These are phyloP conservation scores for Cicer bijugum DNA, from an alignment of 306 rosid species.

Conservation along the genomic window DNA sequence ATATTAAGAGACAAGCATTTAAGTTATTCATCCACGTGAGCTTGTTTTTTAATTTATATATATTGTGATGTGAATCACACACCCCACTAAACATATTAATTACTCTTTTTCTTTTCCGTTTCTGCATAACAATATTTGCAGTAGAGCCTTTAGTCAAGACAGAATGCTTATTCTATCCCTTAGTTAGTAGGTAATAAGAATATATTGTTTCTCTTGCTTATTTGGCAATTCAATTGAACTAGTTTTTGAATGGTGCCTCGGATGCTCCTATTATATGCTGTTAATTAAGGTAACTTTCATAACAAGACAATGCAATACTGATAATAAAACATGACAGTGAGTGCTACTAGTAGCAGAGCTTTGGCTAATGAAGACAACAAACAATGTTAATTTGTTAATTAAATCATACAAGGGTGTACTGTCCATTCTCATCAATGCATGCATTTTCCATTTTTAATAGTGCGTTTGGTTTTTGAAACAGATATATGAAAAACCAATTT, in stretches of 20 bases:
- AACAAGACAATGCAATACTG: slow-evolving; percentile 50
- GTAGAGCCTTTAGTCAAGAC: slow-evolving; percentile 41
- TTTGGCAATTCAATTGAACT: neutral
- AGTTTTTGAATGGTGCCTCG: slow-evolving; percentile 47
- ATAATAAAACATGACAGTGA: slow-evolving; percentile 44
- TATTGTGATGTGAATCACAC: neutral
- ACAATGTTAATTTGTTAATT: slow-evolving; percentile 1
- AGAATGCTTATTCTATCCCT: slow-evolving; percentile 13
- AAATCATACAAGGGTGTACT: too few relatives aligned
- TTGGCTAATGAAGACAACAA: slow-evolving; percentile 37
- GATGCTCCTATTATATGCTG: slow-evolving; percentile 56
- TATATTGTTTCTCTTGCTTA: neutral
- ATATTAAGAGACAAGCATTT: slow-evolving; percentile 58
- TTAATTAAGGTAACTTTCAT: slow-evolving; percentile 46
- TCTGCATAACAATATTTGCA: neutral
- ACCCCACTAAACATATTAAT: neutral
- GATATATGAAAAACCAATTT: slow-evolving; percentile 4
- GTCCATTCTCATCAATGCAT: too few relatives aligned
- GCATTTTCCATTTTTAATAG: slow-evolving; percentile 9
- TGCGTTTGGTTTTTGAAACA: slow-evolving; percentile 38
- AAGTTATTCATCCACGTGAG: slow-evolving; percentile 70
- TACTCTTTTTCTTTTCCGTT: neutral
- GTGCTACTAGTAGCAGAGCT: slow-evolving; percentile 36
- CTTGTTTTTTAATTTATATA: slow-evolving; percentile 37
- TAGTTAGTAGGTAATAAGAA: neutral